Conservation (phyloP, 768 basidiomycete species). For the Saitozyma podzolica region DNA sequence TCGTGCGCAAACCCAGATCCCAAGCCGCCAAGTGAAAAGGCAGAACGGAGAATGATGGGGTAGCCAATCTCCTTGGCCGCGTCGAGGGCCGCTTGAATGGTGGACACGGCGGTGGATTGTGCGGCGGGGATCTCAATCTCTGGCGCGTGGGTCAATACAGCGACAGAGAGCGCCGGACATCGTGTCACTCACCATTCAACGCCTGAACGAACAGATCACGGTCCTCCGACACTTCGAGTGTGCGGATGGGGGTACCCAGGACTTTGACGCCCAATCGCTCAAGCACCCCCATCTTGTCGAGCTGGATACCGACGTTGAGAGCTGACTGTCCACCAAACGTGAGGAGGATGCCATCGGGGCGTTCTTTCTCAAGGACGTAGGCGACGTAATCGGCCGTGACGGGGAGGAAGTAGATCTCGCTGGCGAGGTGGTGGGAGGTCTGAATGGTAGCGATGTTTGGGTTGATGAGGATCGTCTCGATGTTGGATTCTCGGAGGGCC, state of each 20-base stretch:
- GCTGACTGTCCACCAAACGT: conserved; percentile 99
- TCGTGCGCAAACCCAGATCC: conserved; percentile 97
- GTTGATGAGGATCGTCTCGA: conserved; percentile 92
- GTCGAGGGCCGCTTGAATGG: conserved; percentile 84
- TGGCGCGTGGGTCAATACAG: conserved; percentile 45
- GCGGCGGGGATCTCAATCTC: conserved; percentile 97
- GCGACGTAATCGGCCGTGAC: conserved; percentile 97
- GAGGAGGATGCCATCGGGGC: conserved; percentile 93
- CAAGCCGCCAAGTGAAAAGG: conserved; percentile 96
- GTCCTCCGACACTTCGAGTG: conserved; percentile 95
- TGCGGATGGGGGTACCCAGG: conserved; percentile 90
- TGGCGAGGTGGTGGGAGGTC: conserved; percentile 94
- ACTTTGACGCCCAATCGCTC: conserved; percentile 91
- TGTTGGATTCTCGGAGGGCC: conserved; percentile 91
- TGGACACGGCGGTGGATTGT: conserved; percentile 93
- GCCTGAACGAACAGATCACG: conserved; percentile 94
- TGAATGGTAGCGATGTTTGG: conserved; percentile 99
- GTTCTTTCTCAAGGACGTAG: conserved; percentile 96
- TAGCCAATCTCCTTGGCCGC: conserved; percentile 92
- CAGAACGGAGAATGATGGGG: conserved; percentile 89
- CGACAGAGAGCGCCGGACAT: too few species aligned
- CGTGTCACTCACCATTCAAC: conserved; percentile 70
- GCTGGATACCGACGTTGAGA: conserved; percentile 92
- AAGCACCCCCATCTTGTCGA: conserved; percentile 94
- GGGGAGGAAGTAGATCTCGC: conserved; percentile 95